Evolutionary conservation across 345 rosid species (phyloP), one percentile per base, ranked within the genome.

Genomic region (Lepidium sativum): DNA sequence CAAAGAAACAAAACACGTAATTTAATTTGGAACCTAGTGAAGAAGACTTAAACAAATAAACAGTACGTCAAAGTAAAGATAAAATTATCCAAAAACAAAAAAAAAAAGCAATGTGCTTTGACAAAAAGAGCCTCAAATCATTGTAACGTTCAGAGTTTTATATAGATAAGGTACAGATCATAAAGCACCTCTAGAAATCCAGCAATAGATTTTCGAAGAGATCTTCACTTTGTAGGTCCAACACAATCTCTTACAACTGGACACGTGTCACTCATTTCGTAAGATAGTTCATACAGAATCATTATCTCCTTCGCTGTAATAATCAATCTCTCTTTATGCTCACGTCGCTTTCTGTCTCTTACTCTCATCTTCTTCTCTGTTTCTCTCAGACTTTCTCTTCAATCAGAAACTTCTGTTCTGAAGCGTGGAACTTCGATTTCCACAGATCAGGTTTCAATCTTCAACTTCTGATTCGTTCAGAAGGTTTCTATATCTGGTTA

Each of bases 281-380:
- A 29, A 15, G 69, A 17, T 61, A 63, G 66, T 39, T 40, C 56
- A 14, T 50, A 50, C 41, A 51, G 71, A 57, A 65, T 72, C 76
- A 39, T 57, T 71, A 64, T 71, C 71, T 64, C 75, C 64, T 18
- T 63, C 48, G 69, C 64, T 71, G 75, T 63, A 71, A 71, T 54
- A 62, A 42, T 61, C 63, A 21, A 33, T 39, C 54, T 16, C 17
- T 63, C 51, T 72, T 72, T 72, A 47, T 65, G 23, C 47, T 72
- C 53, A 51, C 65, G 76, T 72, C 76, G 2, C 76, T 72, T 41
- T 72, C 76, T 72, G 70, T 64, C 75, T 63, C 4, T 35, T 25
- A 25, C 52, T 48, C 60, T 49, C 69, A 11, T 23, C 58, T 55
- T 49, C 54, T 17, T 43, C 70, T 71, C 59, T 71, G 75, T 71